These are phyloP conservation scores for Podaxis sp. DNA, from an alignment of 768 basidiomycete genomes.

Conservation along the genomic window DNA sequence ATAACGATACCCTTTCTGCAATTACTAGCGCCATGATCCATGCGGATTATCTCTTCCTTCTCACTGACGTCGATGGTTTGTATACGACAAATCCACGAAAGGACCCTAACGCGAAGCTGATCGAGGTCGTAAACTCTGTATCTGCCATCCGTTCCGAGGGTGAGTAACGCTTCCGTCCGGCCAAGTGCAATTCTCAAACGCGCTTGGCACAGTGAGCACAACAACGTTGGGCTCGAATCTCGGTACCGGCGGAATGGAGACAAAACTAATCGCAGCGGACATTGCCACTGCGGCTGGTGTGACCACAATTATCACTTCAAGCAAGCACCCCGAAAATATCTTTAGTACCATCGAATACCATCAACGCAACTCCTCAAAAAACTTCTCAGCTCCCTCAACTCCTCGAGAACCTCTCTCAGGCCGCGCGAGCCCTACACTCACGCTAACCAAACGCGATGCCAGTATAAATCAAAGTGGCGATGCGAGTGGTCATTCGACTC, in stretches of 20 bases:
- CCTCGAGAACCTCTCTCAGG: slow-evolving; percentile 9
- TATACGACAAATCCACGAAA: slow-evolving; percentile 96
- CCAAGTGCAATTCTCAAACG: neutral
- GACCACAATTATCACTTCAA: slow-evolving; percentile 86
- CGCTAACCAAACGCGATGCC: neutral
- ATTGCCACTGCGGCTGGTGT: slow-evolving; percentile 96
- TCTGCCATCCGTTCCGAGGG: slow-evolving; percentile 80
- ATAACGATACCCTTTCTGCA: slow-evolving; percentile 97
- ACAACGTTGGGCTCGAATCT: slow-evolving; percentile 89
- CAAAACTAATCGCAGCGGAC: slow-evolving; percentile 97
- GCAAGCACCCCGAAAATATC: slow-evolving; percentile 73
- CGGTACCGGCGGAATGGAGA: slow-evolving; percentile 99
- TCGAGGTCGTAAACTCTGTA: slow-evolving; percentile 83
- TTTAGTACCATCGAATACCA: slow-evolving; percentile 83
- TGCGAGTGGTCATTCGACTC: slow-evolving; percentile 23
- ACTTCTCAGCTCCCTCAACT: slow-evolving; percentile 24
- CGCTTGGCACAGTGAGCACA: slow-evolving; percentile 69
- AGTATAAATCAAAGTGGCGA: slow-evolving; percentile 14
- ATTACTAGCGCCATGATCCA: slow-evolving; percentile 98
- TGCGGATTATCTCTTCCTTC: slow-evolving; percentile 93
- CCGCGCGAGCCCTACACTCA: slow-evolving; percentile 1
- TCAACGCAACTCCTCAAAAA: slow-evolving; percentile 36
- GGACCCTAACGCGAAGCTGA: slow-evolving; percentile 77
- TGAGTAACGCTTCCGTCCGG: slow-evolving; percentile 27
- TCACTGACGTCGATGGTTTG: slow-evolving; percentile 95